Evolutionary conservation across 441 rosid species (phyloP), one percentile per base, ranked within the genome.

Genomic region (Flueggea neowawraea): DNA sequence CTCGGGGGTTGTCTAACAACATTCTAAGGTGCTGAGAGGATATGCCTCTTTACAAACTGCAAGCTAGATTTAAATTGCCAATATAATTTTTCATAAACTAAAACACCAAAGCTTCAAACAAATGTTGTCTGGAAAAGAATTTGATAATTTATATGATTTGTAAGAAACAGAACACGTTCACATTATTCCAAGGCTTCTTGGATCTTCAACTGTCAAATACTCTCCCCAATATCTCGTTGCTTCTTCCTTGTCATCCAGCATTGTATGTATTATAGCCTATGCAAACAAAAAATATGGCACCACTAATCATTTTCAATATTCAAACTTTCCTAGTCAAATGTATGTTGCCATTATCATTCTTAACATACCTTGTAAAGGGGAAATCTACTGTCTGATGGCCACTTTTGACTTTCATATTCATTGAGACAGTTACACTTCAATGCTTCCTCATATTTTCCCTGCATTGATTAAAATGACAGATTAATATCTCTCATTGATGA

Each of bases 221-320:
- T 65, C 11, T 11, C 55, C 65, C 74, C 65, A 70, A 57, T 61
- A 60, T 55, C 6, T 51, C 31, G 9, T 51, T 31, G 69, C 69
- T 10, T 55, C 55, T 8, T 55, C 58, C 4, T 15, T 16, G 9
- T 14, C 5, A 41, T 60, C 59, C 74, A 64, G 31, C 74, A 70
- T 65, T 6, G 74, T 70, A 56, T 33, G 17, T 60, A 56, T 51
- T 31, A 70, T 64, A 28, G 69, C 66, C 75, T 71, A 60, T 22
- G n/a, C 39, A 59, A 28, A 52, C 50, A 47, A 11, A 9, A 9
- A 47, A 47, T 14, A 12, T 9, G 9, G n/a, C 12, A 47, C 5
- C n/a, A 14, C 4, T 4, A 47, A 47, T 14, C 5, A 43, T 43
- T 47, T 47, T 47, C 12, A 28, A 49, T 31, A n/a, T 31, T 31